phyloP scores from a whole-genome alignment of 75 land plant species.

The Cryptomeria japonica region DNA sequence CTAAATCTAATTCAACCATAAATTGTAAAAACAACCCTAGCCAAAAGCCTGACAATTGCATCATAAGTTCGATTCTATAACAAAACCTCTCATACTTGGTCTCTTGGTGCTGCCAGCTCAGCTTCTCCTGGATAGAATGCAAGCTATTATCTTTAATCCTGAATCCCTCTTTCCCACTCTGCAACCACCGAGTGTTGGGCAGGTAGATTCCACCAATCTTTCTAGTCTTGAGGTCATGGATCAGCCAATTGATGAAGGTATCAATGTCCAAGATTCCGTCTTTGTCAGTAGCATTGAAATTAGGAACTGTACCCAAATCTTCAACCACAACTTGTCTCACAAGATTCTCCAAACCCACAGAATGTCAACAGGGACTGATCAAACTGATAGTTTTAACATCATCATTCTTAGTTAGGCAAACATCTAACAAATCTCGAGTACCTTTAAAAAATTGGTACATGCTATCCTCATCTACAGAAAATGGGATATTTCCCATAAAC shows the following conservation, averaged over 20 bases:
- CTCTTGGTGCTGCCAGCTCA: slow-evolving; percentile 83
- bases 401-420: no score
- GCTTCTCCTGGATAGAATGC: slow-evolving; percentile 75
- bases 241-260: slow-evolving; percentile 57
- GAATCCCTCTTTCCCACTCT: slow-evolving; percentile 38
- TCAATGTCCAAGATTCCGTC: slow-evolving; percentile 50
- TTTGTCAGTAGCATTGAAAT: slow-evolving; percentile 25
- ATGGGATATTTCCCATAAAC: no score
- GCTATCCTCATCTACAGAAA: no score
- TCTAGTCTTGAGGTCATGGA: slow-evolving; percentile 38
- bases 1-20: slow-evolving; percentile 65
- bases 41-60: slow-evolving; percentile 67
- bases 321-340: no score
- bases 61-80: slow-evolving; percentile 94
- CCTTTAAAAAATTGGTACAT: no score
- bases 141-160: slow-evolving; percentile 46
- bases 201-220: slow-evolving; percentile 58
- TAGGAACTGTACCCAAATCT: slow-evolving; percentile 43
- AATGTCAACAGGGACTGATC: no score
- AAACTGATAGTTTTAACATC: no score
- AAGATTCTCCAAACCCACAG: no score
- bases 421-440: no score
- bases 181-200: slow-evolving; percentile 56
- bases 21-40: slow-evolving; percentile 79
- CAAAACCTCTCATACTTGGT: slow-evolving; percentile 69